These are phyloP conservation scores for Lecanicillium sp. DNA, from an alignment of 2,329 filamentous ascomycete species.

Conservation along the genomic window DNA sequence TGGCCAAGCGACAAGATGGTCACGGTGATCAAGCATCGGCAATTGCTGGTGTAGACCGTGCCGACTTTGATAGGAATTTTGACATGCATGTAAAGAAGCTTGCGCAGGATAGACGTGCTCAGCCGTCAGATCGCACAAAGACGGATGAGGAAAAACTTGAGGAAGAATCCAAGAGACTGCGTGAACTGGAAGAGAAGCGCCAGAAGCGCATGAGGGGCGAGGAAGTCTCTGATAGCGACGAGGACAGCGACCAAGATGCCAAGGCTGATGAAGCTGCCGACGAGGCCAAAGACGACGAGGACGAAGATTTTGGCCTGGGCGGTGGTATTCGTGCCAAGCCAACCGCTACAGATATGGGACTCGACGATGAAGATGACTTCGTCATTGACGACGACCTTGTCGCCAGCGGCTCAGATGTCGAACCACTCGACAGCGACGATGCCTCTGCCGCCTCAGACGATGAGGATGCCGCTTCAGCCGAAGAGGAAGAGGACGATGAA, in stretches of 20 bases:
- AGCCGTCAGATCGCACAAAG: slow-evolving; percentile 81
- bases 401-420: slow-evolving; percentile 68
- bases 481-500: slow-evolving; percentile 22
- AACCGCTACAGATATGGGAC: slow-evolving; percentile 55
- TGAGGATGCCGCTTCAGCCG: slow-evolving; percentile 24
- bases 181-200: slow-evolving; percentile 75
- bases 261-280: slow-evolving; percentile 28
- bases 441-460: slow-evolving; percentile 42
- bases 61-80: slow-evolving; percentile 75
- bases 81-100: slow-evolving; percentile 76
- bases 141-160: slow-evolving; percentile 78
- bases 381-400: slow-evolving; percentile 82
- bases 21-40: slow-evolving; percentile 16
- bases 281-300: slow-evolving; percentile 28
- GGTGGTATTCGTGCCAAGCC: slow-evolving; percentile 47
- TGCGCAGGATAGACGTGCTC: slow-evolving; percentile 73
- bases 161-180: slow-evolving; percentile 68
- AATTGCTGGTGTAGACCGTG: slow-evolving; percentile 50
- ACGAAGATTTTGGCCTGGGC: slow-evolving; percentile 53
- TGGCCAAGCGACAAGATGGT: slow-evolving; percentile 23
- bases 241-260: slow-evolving; percentile 33
- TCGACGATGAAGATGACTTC: slow-evolving; percentile 94
- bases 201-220: slow-evolving; percentile 82
- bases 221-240: slow-evolving; percentile 57
- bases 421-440: slow-evolving; percentile 45